Evolutionary conservation across 768 basidiomycete species (phyloP), one percentile per base, ranked within the genome.

Genomic region (Phanerodontia chrysosporium): DNA sequence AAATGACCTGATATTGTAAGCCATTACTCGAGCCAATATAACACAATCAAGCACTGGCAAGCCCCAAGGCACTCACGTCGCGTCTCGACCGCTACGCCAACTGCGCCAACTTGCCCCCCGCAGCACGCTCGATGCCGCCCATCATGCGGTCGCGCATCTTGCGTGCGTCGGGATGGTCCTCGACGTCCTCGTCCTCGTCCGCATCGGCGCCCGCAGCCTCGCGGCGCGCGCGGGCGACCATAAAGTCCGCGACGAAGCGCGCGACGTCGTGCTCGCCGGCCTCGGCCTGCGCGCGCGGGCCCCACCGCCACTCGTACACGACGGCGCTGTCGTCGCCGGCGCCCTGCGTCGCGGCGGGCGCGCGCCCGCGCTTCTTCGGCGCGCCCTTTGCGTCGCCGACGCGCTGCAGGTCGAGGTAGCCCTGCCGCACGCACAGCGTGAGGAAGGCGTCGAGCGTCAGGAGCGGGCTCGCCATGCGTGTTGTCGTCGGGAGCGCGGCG

Each of bases 221-320:
- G 13, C 54, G 63, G 6, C 48, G 60, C 49, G 62, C 64, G 24
- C 60, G 67, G 45, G 75, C 80, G 36, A 83, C 78, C 88, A 93
- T 92, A 65, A 95, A 90, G 65, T 90, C 85, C 1, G 85, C 85
- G 1, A 96, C 78, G 66, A 96, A 96, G 56, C 73, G 74, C 1
- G 85, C 90, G 9, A 95, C 75, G 13, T 78, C 85, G 59, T 78
- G 73, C 72, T 98, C 95, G 1, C 91, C 88, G 3, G 97, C 83
- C 72, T 98, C 95, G 30, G 83, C 83, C 39, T 87, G 81, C 1
- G 93, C 86, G 28, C 91, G 80, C 27, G 80, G 75, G 2, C 94
- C 95, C 95, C 95, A 98, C 18, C 84, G 81, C 92, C 91, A 93
- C 66, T 93, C 90, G 60, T 77, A 82, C 16, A 74, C 72, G 14